Evolutionary conservation across 176 grass and related monocot genomes (phyloP).

Genomic region (Oryza meridionalis): DNA sequence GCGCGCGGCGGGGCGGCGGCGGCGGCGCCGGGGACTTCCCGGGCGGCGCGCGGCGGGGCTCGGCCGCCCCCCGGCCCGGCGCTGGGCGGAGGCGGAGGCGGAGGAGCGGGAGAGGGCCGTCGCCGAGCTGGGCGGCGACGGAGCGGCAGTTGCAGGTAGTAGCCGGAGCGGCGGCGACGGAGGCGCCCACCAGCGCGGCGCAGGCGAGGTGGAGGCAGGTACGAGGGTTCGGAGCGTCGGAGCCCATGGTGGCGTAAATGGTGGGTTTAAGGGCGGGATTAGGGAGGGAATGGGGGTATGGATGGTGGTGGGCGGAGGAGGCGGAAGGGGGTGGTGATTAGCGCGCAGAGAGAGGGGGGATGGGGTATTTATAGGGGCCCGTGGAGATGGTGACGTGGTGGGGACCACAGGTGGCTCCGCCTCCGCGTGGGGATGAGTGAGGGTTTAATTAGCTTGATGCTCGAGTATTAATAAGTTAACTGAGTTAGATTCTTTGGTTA

Average conservation of each 20-base stretch:
- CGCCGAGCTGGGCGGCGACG: slow-evolving; percentile 58
- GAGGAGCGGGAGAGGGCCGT: slow-evolving; percentile 64
- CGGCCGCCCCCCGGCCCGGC: no score
- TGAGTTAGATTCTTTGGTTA: neutral
- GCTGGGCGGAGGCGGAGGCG: slow-evolving; percentile 23
- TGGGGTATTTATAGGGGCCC: slow-evolving; percentile 46
- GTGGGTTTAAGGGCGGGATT: slow-evolving; percentile 45
- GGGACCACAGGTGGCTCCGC: slow-evolving; percentile 1
- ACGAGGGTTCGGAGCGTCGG: slow-evolving; percentile 52
- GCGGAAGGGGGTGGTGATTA: neutral
- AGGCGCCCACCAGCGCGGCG: slow-evolving; percentile 80
- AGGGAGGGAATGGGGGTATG: neutral
- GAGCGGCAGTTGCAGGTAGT: slow-evolving; percentile 92
- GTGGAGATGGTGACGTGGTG: slow-evolving; percentile 32
- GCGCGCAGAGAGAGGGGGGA: neutral
- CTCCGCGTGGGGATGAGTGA: neutral
- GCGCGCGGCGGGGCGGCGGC: slow-evolving; percentile 30
- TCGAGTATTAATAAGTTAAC: neutral
- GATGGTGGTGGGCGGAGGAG: neutral
- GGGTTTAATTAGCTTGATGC: neutral
- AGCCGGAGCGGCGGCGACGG: slow-evolving; percentile 68
- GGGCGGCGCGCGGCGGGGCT: neutral
- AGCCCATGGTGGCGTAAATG: slow-evolving; percentile 50
- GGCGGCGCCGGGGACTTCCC: neutral
- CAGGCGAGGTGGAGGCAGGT: slow-evolving; percentile 81